phyloP scores from a whole-genome alignment of 257 asterid genomes.

The Solanum appendiculatum region DNA sequence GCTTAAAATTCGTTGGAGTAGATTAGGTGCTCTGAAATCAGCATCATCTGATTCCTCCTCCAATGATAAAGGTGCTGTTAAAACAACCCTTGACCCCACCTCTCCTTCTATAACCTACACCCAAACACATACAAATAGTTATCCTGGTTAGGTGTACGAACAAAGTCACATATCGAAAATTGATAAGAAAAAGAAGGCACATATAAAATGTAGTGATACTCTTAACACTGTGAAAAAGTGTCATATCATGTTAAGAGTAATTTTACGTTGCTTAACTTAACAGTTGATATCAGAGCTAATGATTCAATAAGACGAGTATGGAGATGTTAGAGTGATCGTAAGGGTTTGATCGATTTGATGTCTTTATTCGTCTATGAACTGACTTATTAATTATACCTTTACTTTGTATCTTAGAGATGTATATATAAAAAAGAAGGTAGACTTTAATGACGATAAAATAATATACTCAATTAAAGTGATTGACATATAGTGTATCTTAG shows the following conservation, averaged over 20 bases:
- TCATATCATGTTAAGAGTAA: too few species aligned
- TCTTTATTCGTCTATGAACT: neutral
- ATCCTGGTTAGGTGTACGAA: too few species aligned
- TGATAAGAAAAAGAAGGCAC: neutral
- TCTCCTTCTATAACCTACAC: conserved; percentile 30
- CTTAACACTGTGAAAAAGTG: too few species aligned
- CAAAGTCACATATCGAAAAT: neutral
- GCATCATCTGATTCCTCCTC: conserved; percentile 30
- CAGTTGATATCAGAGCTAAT: too few species aligned
- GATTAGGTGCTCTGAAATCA: conserved; percentile 50
- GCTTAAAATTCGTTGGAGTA: conserved; percentile 54
- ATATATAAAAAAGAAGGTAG: too few species aligned
- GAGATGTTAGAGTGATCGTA: neutral
- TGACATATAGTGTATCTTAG: neutral
- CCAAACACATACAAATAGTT: neutral
- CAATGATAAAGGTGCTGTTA: conserved; percentile 56
- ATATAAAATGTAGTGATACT: too few species aligned
- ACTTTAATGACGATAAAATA: too few species aligned
- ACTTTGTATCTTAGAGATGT: too few species aligned
- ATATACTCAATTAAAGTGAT: too few species aligned
- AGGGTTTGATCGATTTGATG: neutral
- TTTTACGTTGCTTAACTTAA: neutral
- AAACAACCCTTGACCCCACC: conserved; percentile 16
- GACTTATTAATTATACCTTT: neutral
- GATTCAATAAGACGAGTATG: neutral